Base-by-base conservation (phyloP, 1,139 yeast species). In the Blastobotrys apis region DNA sequence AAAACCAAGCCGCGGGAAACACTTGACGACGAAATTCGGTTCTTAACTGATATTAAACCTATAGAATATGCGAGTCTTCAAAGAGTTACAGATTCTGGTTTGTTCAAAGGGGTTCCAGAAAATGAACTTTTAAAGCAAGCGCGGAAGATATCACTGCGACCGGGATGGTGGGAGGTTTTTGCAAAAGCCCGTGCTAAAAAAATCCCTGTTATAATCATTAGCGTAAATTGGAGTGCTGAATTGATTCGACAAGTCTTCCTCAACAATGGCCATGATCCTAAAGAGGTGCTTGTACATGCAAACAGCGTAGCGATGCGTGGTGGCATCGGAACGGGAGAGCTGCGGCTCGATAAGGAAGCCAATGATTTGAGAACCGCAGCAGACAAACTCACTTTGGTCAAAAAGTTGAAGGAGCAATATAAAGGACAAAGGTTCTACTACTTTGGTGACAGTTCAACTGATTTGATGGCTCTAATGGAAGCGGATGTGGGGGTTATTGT, bases 391-490 rank as follows among this genome's bases (percentile, higher is more conserved):
- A 50, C 60, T 3, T 50, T 67, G 3, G 52, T 71, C 3, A 42
- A 57, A 8, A 35, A 51, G 4, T 49, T 73, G 1, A 48, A 53
- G 5, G 41, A 55, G 17, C 43, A 49, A 6, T 35, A 53, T 4
- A 31, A 45, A n/a, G 30, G 27, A 4, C 49, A 50, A 9, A 38
- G 45, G 10, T 46, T 72, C 0, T 62, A 73, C 39, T 82, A 81
- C 55, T 65, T 81, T 13, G 92, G 92, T 1, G 92, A 83, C 55
- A 78, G 85, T 49, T 55, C 75, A 1, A 79, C 85, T 0, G 92
- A 83, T 61, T 63, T 81, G 13, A 60, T 79, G 31, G 72, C 81
- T 1, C 60, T 81, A 57, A 48, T 77, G 10, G 69, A 67, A 30
- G 76, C 78, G 1, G 73, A 73, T 47, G 50, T 61, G 16, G 85